Evolutionary conservation across 208 protist genomes (phyloP), one percentile per base, ranked within the genome.

Genomic region (Vickermania ingenoplastis): DNA sequence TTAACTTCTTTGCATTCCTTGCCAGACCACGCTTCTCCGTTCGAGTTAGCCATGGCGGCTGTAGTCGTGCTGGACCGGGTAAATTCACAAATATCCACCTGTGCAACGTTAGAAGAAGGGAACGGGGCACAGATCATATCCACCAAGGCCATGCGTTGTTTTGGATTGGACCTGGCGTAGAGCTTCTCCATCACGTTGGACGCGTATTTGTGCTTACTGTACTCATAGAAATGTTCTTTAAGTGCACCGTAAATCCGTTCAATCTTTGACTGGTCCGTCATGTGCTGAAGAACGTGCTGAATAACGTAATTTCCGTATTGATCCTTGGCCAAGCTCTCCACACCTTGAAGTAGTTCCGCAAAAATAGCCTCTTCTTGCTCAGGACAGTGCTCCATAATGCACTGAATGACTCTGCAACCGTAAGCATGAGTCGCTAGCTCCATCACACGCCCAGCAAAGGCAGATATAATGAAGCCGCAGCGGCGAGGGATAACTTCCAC

Each of bases 221-320:
- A 78, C 59, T 79, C 61, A 59, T 81, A 96, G 67, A 94, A 94
- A 62, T 93, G 72, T 7, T 61, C 69, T 59, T 86, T 78, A 27
- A 92, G 65, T 2, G 74, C 82, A 0, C 63, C 60, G 65, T 92
- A 89, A 58, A 94, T 77, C 53, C 66, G 62, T 24, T 92, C 64
- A 22, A 98, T 83, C 75, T 95, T 88, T 55, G 86, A 69, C 28
- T 85, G 74, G 25, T 81, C 79, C 23, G 75, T 86, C 29, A 92
- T 94, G 67, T 97, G 79, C 64, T 98, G 91, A 22, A 99, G 70
- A 11, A 99, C 83, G 68, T 99, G 97, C 80, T 99, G 98, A 54
- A 99, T 95, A n/a, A 99, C 98, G 71, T 99, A 99, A 74, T 99
- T 99, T 57, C 98, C 98, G 70, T 99, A 99, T 78, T 99, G 96